Conservation (phyloP, 148 eudicot species). For the Silene latifolia region DNA sequence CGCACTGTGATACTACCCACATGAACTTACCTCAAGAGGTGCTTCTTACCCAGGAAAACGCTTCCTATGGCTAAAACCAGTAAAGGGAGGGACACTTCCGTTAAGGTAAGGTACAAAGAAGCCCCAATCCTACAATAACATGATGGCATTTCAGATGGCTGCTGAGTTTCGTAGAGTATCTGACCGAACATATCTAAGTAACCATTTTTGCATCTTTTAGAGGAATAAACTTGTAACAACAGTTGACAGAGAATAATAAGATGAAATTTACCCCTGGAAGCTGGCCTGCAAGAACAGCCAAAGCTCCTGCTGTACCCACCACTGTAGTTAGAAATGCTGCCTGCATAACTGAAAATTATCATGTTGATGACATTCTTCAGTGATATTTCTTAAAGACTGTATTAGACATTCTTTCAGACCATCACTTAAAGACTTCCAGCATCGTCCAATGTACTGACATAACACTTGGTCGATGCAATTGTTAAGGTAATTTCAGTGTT, state of each 20-base stretch:
- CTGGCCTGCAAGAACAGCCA: conserved; percentile 85
- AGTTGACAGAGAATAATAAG: conserved; percentile 2
- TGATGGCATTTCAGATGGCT: background rate
- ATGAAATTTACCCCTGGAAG: conserved; percentile 85
- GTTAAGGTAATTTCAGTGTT: background rate
- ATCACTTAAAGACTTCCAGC: no score
- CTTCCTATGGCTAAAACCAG: conserved; percentile 91
- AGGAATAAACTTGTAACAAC: no score
- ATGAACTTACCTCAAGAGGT: no score
- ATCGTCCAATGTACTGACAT: no score
- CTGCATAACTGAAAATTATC: conserved; percentile 83
- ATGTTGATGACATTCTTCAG: conserved; percentile 33
- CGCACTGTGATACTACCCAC: no score
- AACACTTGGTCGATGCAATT: background rate
- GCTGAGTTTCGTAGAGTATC: no score
- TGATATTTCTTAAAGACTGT: background rate
- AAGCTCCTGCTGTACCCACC: conserved; percentile 79
- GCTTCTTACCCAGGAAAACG: conserved; percentile 81
- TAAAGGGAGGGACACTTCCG: conserved; percentile 84
- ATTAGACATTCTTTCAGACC: background rate
- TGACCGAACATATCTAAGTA: no score
- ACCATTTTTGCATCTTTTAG: no score
- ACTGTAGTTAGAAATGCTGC: conserved; percentile 92
- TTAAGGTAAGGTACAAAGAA: conserved; percentile 93
- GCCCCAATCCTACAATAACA: conserved; percentile 76